Evolutionary conservation across 1,284 basidiomycete species (phyloP).

Genomic region (Heimioporus punctisporus): DNA sequence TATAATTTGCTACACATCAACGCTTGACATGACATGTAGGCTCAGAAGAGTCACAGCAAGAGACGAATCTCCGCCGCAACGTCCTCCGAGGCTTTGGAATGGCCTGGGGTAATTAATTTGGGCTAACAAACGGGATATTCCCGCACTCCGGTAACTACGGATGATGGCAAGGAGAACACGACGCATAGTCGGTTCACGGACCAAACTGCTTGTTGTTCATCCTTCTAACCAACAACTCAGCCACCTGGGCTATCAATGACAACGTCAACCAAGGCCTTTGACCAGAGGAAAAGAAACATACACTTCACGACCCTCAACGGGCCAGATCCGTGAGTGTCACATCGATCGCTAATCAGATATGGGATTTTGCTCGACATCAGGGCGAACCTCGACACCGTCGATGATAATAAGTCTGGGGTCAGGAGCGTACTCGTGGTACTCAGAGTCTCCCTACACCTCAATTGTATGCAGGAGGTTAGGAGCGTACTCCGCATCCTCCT

Average conservation of each 20-base stretch:
- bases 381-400: conserved; percentile 9
- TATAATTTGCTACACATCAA: conserved; percentile 32
- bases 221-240: conserved; percentile 9
- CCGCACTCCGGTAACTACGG: conserved; percentile 25
- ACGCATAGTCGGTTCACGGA: conserved; percentile 2
- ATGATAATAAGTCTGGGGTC: conserved; percentile 11
- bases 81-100: conserved; percentile 26
- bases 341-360: conserved; percentile 21
- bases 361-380: conserved; percentile 6
- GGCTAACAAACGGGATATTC: conserved; percentile 28
- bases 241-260: conserved; percentile 10
- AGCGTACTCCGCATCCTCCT: too few species aligned
- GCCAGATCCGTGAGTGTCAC: conserved; percentile 22
- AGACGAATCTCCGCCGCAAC: conserved; percentile 5
- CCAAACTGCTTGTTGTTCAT: neutral
- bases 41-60: conserved; percentile 16
- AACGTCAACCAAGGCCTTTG: conserved; percentile 4
- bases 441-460: too few species aligned
- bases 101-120: conserved; percentile 41
- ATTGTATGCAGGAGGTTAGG: too few species aligned
- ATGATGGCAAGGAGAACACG: conserved; percentile 9
- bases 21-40: conserved; percentile 37
- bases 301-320: conserved; percentile 26
- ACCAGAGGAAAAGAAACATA: neutral
- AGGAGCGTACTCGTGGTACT: too few species aligned